Conservation (phyloP, 1,284 basidiomycete species). For the Xerocomus nothofagi region DNA sequence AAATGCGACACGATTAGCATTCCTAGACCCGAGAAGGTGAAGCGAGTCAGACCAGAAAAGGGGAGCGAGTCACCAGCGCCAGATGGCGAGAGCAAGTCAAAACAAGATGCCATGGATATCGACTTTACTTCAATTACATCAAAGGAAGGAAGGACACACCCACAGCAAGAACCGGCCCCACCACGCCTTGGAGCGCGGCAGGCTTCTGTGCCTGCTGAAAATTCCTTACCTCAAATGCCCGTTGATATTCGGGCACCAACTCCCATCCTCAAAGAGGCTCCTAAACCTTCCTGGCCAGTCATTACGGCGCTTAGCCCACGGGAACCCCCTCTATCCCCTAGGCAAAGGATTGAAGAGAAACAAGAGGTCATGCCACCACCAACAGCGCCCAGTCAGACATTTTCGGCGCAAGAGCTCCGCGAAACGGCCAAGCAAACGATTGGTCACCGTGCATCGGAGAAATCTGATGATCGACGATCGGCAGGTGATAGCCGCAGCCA, state of each 20-base stretch:
- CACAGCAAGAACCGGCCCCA: conserved; percentile 16
- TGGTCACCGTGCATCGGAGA: conserved; percentile 34
- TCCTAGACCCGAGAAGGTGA: conserved; percentile 75
- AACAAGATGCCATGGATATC: conserved; percentile 43
- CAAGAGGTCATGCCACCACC: conserved; percentile 69
- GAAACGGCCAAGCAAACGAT: conserved; percentile 72
- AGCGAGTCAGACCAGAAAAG: conserved; percentile 59
- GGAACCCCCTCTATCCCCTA: conserved; percentile 46
- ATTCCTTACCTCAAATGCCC: conserved; percentile 10
- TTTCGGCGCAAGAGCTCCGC: conserved; percentile 76
- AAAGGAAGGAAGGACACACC: conserved; percentile 27
- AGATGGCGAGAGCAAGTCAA: conserved; percentile 29
- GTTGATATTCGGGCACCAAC: conserved; percentile 22
- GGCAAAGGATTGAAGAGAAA: conserved; percentile 32
- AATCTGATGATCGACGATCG: conserved; percentile 43
- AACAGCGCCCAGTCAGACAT: conserved; percentile 72
- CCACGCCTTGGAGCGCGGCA: conserved; percentile 31
- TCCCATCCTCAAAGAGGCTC: conserved; percentile 22
- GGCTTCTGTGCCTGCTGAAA: conserved; percentile 12
- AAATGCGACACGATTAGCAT: conserved; percentile 44
- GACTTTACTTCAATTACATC: conserved; percentile 28
- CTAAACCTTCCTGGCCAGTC: conserved; percentile 15
- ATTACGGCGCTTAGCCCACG: conserved; percentile 32
- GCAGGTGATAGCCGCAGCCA: conserved; percentile 42
- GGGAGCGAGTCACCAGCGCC: conserved; percentile 46